phyloP scores from a whole-genome alignment of 129 eudicot species.

The Lactuca sativa region DNA sequence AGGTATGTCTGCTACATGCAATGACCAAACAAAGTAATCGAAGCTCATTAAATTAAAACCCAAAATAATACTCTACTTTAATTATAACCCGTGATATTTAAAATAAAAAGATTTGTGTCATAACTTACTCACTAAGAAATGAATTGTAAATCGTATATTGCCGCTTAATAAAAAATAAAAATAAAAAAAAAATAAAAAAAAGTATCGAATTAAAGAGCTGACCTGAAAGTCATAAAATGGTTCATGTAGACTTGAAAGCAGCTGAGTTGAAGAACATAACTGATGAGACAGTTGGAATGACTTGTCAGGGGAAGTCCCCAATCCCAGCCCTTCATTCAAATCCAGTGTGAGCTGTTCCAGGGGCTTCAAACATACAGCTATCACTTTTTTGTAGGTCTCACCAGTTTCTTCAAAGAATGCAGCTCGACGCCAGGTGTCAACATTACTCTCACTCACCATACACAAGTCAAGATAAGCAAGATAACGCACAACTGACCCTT shows the following conservation, averaged over 20 bases:
- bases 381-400: slow-evolving; percentile 82
- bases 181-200: too few relatives aligned
- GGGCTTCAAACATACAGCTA: slow-evolving; percentile 74
- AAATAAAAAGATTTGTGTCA: too few relatives aligned
- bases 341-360: slow-evolving; percentile 63
- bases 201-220: neutral
- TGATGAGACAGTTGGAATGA: slow-evolving; percentile 61
- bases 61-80: too few relatives aligned
- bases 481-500: slow-evolving; percentile 63
- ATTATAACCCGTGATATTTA: too few relatives aligned
- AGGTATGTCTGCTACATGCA: too few relatives aligned
- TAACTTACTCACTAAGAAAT: too few relatives aligned
- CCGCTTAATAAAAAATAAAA: too few relatives aligned
- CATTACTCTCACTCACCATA: slow-evolving; percentile 90
- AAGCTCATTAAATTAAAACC: too few relatives aligned
- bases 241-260: slow-evolving; percentile 47
- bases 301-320: slow-evolving; percentile 51
- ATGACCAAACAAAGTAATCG: too few relatives aligned
- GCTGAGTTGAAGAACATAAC: slow-evolving; percentile 49
- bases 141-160: neutral
- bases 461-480: slow-evolving; percentile 90
- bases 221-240: slow-evolving; percentile 84
- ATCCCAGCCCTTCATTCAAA: slow-evolving; percentile 51
- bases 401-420: slow-evolving; percentile 95
- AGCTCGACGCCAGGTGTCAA: slow-evolving; percentile 88